These are phyloP conservation scores for Phytopythium litorale DNA, from an alignment of 352 stramenopile genomes.

Conservation along the genomic window DNA sequence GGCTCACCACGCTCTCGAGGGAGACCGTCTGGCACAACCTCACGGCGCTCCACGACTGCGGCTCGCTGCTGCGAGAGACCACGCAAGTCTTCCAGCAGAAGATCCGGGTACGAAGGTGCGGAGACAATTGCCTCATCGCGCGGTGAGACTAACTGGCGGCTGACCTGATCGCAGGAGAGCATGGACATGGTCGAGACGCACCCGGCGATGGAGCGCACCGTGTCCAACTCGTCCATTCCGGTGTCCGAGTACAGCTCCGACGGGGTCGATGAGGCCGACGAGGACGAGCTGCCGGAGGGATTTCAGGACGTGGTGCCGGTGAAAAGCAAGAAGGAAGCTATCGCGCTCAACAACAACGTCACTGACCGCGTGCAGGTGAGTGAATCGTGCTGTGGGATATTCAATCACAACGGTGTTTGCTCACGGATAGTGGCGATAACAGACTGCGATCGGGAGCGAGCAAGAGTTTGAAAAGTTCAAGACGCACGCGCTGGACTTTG, in stretches of 20 bases:
- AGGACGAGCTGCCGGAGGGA: conserved; percentile 33
- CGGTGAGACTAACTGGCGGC: neutral
- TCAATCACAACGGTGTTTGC: neutral
- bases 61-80: conserved; percentile 28
- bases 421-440: neutral
- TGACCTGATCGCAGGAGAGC: conserved; percentile 29
- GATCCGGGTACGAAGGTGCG: conserved; percentile 23
- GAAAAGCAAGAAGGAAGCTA: conserved; percentile 63
- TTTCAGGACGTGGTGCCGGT: conserved; percentile 81
- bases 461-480: conserved; percentile 79
- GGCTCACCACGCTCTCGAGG: conserved; percentile 33
- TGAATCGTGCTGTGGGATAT: neutral
- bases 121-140: neutral
- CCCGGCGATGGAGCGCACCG: conserved; percentile 30
- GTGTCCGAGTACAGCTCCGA: conserved; percentile 56
- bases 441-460: conserved; percentile 42
- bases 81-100: conserved; percentile 52
- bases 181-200: conserved; percentile 40
- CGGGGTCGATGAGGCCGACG: conserved; percentile 38
- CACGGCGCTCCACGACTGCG: conserved; percentile 53
- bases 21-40: conserved; percentile 70
- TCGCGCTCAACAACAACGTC: conserved; percentile 77
- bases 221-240: conserved; percentile 37
- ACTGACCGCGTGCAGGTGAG: conserved; percentile 53
- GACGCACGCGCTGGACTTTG: conserved; percentile 67